phyloP scores from a whole-genome alignment of 768 basidiomycete genomes.

The Trametes villosa region DNA sequence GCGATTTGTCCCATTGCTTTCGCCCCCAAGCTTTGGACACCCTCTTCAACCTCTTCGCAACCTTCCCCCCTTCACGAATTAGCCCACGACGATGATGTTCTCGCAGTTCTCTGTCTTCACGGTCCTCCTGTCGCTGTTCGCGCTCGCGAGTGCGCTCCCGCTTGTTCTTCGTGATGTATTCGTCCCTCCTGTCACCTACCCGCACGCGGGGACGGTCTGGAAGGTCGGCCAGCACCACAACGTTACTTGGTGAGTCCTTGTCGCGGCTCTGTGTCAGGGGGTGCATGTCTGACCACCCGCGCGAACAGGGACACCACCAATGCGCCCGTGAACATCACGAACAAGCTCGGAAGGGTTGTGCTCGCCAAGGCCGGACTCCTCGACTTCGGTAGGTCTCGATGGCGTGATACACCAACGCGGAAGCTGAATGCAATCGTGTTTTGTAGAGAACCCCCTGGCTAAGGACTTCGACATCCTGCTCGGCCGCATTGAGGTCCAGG shows the following conservation, averaged over 20 bases:
- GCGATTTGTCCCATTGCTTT: conserved; percentile 20
- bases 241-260: conserved; percentile 59
- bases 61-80: background rate
- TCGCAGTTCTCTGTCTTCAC: conserved; percentile 27
- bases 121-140: conserved; percentile 31
- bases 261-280: background rate
- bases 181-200: conserved; percentile 51
- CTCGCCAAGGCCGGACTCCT: conserved; percentile 36
- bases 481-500: conserved; percentile 41
- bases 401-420: background rate
- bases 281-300: background rate
- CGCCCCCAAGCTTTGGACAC: conserved; percentile 16
- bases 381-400: conserved; percentile 34
- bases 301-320: conserved; percentile 43
- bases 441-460: conserved; percentile 38
- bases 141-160: conserved; percentile 37
- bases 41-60: conserved; percentile 1
- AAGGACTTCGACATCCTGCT: conserved; percentile 41
- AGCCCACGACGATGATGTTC: conserved; percentile 23
- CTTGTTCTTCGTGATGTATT: conserved; percentile 48
- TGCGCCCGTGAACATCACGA: conserved; percentile 48
- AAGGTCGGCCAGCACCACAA: conserved; percentile 46
- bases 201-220: conserved; percentile 48
- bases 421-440: background rate
- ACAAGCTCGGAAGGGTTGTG: conserved; percentile 32